Percentiles rank a stretch among this genome's conserved stretches.
phyloP scores from a whole-genome alignment of 352 stramenopile species.

The Aphanomyces cochlioides region DNA sequence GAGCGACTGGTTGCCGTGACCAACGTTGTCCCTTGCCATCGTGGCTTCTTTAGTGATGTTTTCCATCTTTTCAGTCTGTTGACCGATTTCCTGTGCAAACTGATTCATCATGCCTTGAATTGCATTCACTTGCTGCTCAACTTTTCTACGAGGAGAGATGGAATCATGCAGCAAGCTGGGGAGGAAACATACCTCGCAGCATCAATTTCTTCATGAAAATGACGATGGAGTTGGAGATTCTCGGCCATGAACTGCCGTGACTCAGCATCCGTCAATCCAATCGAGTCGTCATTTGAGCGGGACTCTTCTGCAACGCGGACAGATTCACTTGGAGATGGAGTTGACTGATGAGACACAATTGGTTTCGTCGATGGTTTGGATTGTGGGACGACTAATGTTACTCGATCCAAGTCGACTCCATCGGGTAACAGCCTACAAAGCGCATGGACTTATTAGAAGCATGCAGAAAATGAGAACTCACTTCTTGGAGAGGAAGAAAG shows the following conservation, averaged over 20 bases:
- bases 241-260: conserved; percentile 34
- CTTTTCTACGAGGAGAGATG: conserved; percentile 43
- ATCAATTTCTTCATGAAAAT: conserved; percentile 83
- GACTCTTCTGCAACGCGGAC: no score
- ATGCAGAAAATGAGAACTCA: not conserved
- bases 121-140: conserved; percentile 82
- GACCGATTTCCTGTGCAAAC: conserved; percentile 81
- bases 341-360: not conserved
- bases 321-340: no score
- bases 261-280: conserved; percentile 19
- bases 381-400: not conserved
- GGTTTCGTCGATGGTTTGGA: not conserved
- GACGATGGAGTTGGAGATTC: conserved; percentile 70
- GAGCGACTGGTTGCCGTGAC: conserved; percentile 72
- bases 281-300: not conserved
- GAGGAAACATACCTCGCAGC: conserved; percentile 60
- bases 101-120: conserved; percentile 83
- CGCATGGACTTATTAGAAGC: no score
- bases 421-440: conserved; percentile 1
- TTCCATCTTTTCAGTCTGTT: conserved; percentile 75
- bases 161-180: not conserved
- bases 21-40: conserved; percentile 68
- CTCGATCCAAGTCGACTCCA: conserved; percentile 1
- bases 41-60: conserved; percentile 67
- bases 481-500: conserved; percentile 27